A percentile compares a stretch with the other conserved stretches of the same genome.
Conservation (phyloP, 306 rosid genomes). For the Glycine soja region DNA sequence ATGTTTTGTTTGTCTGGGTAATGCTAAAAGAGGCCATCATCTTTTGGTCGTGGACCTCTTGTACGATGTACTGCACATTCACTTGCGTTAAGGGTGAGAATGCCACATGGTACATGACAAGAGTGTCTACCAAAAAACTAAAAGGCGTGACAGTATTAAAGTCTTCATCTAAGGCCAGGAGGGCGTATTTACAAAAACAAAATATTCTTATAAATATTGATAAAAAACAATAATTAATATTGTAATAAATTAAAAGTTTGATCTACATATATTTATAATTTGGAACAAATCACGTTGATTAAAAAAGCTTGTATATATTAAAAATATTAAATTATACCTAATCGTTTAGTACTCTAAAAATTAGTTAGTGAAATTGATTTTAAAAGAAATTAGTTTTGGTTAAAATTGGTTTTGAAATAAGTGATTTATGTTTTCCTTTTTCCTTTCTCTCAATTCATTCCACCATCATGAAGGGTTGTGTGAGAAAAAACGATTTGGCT, state of each 20-base stretch:
- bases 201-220: background rate
- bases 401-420: too few species aligned
- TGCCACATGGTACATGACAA: background rate
- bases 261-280: background rate
- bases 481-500: too few species aligned
- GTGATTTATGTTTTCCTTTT: too few species aligned
- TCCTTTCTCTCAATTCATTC: too few species aligned
- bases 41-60: slow-evolving; percentile 2
- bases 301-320: too few species aligned
- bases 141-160: background rate
- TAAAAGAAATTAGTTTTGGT: too few species aligned
- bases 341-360: too few species aligned
- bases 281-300: background rate
- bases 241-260: background rate
- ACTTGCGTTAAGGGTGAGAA: background rate
- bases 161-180: background rate
- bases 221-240: background rate
- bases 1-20: slow-evolving; percentile 1
- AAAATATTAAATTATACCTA: too few species aligned
- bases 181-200: background rate
- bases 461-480: too few species aligned
- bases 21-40: background rate
- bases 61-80: background rate
- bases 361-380: too few species aligned
- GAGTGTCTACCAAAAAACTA: background rate